These are phyloP conservation scores for Metschnikowia hibisci DNA, from an alignment of 805 yeast species.

Conservation along the genomic window DNA sequence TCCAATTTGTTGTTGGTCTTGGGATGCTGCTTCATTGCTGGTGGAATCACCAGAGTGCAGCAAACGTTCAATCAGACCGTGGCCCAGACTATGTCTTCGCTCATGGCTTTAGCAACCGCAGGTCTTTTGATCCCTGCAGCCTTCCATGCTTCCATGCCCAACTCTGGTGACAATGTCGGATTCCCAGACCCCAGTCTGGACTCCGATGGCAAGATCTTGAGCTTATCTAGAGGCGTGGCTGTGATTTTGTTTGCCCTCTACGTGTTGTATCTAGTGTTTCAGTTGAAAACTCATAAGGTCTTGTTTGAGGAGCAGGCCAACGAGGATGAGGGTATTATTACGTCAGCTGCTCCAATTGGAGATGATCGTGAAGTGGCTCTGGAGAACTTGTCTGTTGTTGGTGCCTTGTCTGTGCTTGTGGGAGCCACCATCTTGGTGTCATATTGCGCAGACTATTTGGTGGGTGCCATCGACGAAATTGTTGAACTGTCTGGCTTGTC, in stretches of 20 bases:
- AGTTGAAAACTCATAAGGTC: constrained; percentile 77
- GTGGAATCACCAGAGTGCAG: constrained; percentile 82
- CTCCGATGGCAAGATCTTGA: constrained; percentile 51
- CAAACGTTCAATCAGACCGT: constrained; percentile 93
- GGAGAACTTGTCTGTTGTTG: constrained; percentile 46
- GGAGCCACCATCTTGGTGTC: constrained; percentile 76
- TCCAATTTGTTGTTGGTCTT: constrained; percentile 84
- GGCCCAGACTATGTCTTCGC: constrained; percentile 95
- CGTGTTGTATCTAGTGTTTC: constrained; percentile 77
- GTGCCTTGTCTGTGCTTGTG: constrained; percentile 55
- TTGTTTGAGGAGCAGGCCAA: constrained; percentile 60
- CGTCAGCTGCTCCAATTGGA: constrained; percentile 26
- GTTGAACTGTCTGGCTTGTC: constrained; percentile 83
- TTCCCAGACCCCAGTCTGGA: constrained; percentile 37
- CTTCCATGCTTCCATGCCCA: constrained; percentile 75
- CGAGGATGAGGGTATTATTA: constrained; percentile 39
- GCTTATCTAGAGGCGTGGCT: constrained; percentile 82
- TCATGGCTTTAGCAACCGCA: constrained; percentile 86
- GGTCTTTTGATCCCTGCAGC: constrained; percentile 94
- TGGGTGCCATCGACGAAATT: constrained; percentile 86
- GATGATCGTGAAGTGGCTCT: constrained; percentile 14
- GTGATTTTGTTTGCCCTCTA: constrained; percentile 74
- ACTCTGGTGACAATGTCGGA: constrained; percentile 32
- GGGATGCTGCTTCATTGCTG: constrained; percentile 93
- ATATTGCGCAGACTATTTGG: constrained; percentile 88